Evolutionary conservation across 139 green algal species (phyloP).

Genomic region (Pleodorina starrii): DNA sequence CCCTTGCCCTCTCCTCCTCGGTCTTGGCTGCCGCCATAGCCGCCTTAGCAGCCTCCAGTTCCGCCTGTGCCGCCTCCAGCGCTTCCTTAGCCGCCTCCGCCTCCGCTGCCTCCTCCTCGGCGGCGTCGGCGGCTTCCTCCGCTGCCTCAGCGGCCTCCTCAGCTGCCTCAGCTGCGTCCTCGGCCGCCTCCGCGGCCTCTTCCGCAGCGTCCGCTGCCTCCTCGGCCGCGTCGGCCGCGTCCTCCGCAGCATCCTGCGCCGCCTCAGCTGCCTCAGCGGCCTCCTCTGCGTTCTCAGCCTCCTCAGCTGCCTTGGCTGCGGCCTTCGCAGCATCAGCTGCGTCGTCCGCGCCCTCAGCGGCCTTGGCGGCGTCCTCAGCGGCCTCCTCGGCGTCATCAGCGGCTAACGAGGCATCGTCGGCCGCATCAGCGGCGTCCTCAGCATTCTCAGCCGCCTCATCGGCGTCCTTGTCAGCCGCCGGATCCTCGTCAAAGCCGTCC

Average conservation of each 20-base stretch:
- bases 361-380: not conserved
- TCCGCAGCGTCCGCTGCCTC: not conserved
- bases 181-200: not conserved
- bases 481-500: not conserved
- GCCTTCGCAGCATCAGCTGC: not conserved
- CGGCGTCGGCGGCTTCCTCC: not conserved
- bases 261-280: not conserved
- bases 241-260: not conserved
- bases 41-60: not conserved
- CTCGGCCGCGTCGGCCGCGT: not conserved
- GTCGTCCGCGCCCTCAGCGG: not conserved
- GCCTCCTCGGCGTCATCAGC: not conserved
- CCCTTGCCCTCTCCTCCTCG: not conserved
- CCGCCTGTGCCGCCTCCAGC: not conserved
- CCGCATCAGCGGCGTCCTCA: not conserved
- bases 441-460: not conserved
- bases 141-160: not conserved
- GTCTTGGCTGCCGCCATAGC: not conserved
- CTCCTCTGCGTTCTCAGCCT: not conserved
- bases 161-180: not conserved
- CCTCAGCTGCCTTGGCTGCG: not conserved
- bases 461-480: not conserved
- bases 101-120: not conserved
- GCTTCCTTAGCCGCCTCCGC: not conserved
- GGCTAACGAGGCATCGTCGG: not conserved